Evolutionary conservation across 2,329 filamentous ascomycete species (phyloP).

Genomic region (Hypoxylon sp.): DNA sequence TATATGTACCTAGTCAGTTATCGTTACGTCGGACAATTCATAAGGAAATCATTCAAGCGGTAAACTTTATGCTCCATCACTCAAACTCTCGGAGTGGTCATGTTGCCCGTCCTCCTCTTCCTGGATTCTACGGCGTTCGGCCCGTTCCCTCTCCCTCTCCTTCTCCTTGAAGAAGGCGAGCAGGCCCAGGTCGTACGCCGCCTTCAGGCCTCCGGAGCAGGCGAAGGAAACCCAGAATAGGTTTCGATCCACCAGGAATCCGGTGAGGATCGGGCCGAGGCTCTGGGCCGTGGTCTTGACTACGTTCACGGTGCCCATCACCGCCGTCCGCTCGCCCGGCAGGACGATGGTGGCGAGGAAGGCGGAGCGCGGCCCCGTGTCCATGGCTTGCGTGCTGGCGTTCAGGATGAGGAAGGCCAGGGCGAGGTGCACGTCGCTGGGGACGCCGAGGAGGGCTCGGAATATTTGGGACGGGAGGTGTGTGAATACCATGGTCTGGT

Average conservation of each 20-base stretch:
- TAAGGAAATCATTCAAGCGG: not conserved
- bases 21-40: not conserved
- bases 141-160: conserved; percentile 36
- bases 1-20: too few relatives aligned
- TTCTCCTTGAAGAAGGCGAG: conserved; percentile 60
- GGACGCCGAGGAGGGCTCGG: conserved; percentile 71
- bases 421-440: conserved; percentile 64
- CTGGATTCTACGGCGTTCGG: conserved; percentile 21
- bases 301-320: conserved; percentile 78
- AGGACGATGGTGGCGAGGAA: conserved; percentile 76
- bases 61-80: not conserved
- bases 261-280: conserved; percentile 72
- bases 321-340: conserved; percentile 74
- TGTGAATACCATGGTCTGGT: conserved; percentile 79
- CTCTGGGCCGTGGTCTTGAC: conserved; percentile 75
- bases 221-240: conserved; percentile 74
- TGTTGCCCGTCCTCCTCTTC: conserved; percentile 23
- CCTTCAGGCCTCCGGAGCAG: conserved; percentile 72
- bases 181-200: conserved; percentile 70
- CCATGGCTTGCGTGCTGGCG: conserved; percentile 75
- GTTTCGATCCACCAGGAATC: conserved; percentile 67
- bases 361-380: conserved; percentile 75
- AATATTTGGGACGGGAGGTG: conserved; percentile 77
- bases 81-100: not conserved
- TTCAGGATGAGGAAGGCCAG: conserved; percentile 72